Base-by-base conservation (phyloP, 495 filamentous ascomycete genomes). In the Echria macrotheca region DNA sequence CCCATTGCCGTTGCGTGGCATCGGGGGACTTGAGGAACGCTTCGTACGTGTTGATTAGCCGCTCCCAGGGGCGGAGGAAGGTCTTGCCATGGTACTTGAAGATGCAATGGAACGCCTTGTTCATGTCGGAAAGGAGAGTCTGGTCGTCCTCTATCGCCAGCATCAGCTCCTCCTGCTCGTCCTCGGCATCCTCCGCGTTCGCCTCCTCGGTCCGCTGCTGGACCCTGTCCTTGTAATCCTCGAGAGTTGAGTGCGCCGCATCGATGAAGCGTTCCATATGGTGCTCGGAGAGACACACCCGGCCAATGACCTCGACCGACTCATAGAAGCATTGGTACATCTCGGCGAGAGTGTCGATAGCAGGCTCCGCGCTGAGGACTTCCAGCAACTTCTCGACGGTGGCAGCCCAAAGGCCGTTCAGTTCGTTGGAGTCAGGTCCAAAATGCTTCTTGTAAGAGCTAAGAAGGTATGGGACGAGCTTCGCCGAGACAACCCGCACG, bases 261-360 rank as follows among this genome's bases (percentile, higher is more conserved):
- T 86, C 80, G 53, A 97, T 91, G 69, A 96, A 99, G 12, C 79
- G 80, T 29, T 73, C 69, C 88, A 97, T 89, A 63, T 95, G 83
- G 35, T 82, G 74, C 38, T 73, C 72, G 19, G 73, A 87, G 11
- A 99, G 77, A 60, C 83, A 90, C 55, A 85, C 78, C 68, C 85
- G 84, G 48, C 90, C 91, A 50, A 96, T 80, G 5, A 96, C 88
- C 69, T 96, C 93, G 14, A 99, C 87, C 5, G 87, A 95, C 67
- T 99, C 94, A 66, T 99, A 99, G 74, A 97, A 97, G 76, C 93
- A 97, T 68, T 97, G 91, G 65, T 96, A 99, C 88, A 99, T 95
- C 70, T 97, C 94, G 9, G 94, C 91, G 15, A 99, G 79, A 0
- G 91, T 95, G 55, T 99, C 94, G 37, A 99, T 87, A 0, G 90